Evolutionary conservation across 2,329 filamentous ascomycete species (phyloP), one percentile per base, ranked within the genome.

Genomic region (Kalmusia sp.): DNA sequence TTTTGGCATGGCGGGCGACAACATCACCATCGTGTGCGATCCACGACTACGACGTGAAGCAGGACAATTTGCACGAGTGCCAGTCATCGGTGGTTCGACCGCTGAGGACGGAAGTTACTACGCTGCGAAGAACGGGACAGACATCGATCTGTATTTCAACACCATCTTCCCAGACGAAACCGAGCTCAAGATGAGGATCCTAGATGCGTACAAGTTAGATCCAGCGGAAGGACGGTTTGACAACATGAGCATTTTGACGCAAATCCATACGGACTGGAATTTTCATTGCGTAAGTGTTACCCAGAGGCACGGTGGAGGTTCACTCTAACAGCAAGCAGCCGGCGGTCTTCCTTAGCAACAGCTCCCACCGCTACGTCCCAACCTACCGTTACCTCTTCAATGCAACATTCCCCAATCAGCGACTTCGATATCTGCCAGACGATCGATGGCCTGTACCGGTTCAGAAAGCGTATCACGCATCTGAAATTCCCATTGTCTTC

Each of bases 401-500:
- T 6, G 48, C 55, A 0, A 52, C 51, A 0, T 64, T 63, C 22
- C 53, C 62, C 2, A 54, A 54, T 22, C 19, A 35, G n/a, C 46
- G 43, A 3, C 33, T 54, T 21, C 17, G 24, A 2, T 2, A 43
- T 15, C 40, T 54, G 1, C 45, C 51, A 1, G 51, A 55, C 45
- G 2, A 52, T 37, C 3, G 52, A 22, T 19, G 51, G 51, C 27
- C 59, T 4, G 58, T 63, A 14, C 28, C 45, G 21, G 51, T 60
- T 9, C 47, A 55, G 14, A 58, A 55, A 6, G 63, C 57, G 0
- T 65, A 63, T 27, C 64, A 68, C 30, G 48, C 57, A 2, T 51
- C 56, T 3, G 64, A 68, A 40, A 66, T 67, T 6, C 49, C 54
- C 0, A 49, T 58, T 19, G 65, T 66, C 4, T 67, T 65, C 11